phyloP scores from a whole-genome alignment of 805 yeast genomes.

The Candida endomychidarum region DNA sequence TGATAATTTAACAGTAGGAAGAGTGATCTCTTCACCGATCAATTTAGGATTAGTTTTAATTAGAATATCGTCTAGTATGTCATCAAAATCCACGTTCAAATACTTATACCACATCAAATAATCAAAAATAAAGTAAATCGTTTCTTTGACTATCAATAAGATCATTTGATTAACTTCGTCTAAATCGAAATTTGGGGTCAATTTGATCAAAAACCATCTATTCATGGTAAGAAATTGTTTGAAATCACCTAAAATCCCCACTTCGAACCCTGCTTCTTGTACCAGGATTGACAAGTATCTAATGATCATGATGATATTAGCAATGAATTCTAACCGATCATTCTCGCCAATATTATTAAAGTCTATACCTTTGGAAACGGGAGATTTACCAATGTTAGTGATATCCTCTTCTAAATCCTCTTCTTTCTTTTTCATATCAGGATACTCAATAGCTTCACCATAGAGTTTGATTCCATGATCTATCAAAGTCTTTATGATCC shows the following conservation, averaged over 20 bases:
- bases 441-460: constrained; percentile 21
- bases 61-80: constrained; percentile 9
- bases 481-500: constrained; percentile 12
- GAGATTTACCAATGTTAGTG: constrained; percentile 10
- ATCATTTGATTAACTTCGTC: constrained; percentile 14
- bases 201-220: constrained; percentile 15
- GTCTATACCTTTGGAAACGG: neutral
- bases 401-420: constrained; percentile 13
- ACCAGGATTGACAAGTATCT: constrained; percentile 20
- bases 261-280: neutral
- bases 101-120: constrained; percentile 16
- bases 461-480: constrained; percentile 21
- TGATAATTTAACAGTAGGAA: constrained; percentile 26
- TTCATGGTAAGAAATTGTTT: constrained; percentile 10
- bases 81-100: constrained; percentile 3
- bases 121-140: constrained; percentile 25
- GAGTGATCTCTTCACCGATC: neutral
- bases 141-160: constrained; percentile 25
- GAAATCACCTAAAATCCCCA: constrained; percentile 1
- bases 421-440: constrained; percentile 4
- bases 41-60: constrained; percentile 13
- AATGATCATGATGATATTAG: constrained; percentile 27
- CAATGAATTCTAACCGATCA: constrained; percentile 21
- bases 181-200: constrained; percentile 12
- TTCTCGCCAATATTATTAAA: constrained; percentile 21